These are phyloP conservation scores for Aureobasidium melanogenum DNA, from an alignment of 2,329 filamentous ascomycete genomes.

Conservation along the genomic window DNA sequence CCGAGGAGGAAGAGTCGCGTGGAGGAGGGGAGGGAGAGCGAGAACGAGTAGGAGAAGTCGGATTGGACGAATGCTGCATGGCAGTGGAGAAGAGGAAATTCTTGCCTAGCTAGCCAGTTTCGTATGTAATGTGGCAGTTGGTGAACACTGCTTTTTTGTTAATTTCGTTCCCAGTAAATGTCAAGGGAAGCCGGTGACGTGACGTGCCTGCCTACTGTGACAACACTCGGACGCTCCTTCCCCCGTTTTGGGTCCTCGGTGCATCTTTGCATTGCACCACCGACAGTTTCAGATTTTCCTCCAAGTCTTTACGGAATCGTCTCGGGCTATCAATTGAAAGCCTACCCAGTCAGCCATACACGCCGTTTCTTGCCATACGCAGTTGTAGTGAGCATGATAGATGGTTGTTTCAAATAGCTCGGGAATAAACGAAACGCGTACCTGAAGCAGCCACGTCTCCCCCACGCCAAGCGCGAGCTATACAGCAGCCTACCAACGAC, in stretches of 20 bases:
- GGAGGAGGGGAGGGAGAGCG: not conserved
- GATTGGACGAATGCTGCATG: not conserved
- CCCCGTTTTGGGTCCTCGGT: not conserved
- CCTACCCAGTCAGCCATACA: too few species aligned
- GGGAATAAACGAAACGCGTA: not conserved
- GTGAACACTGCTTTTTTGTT: conserved; percentile 9
- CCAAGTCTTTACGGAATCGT: not conserved
- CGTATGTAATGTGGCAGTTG: not conserved
- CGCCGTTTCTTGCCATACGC: too few species aligned
- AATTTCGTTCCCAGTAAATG: not conserved
- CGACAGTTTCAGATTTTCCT: not conserved
- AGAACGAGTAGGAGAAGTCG: not conserved
- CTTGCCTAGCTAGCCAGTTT: not conserved
- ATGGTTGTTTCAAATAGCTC: not conserved
- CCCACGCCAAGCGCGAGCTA: conserved; percentile 9
- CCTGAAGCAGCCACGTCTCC: conserved; percentile 11
- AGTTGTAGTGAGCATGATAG: not conserved
- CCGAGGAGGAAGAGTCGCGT: not conserved
- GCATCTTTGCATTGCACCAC: not conserved
- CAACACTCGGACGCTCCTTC: not conserved
- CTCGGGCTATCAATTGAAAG: not conserved
- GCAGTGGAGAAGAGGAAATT: not conserved
- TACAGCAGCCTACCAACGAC: not conserved
- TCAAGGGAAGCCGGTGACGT: not conserved
- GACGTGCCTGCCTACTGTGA: not conserved